Conservation (phyloP, 2,329 filamentous ascomycete species). For the Elsinoe perseae region DNA sequence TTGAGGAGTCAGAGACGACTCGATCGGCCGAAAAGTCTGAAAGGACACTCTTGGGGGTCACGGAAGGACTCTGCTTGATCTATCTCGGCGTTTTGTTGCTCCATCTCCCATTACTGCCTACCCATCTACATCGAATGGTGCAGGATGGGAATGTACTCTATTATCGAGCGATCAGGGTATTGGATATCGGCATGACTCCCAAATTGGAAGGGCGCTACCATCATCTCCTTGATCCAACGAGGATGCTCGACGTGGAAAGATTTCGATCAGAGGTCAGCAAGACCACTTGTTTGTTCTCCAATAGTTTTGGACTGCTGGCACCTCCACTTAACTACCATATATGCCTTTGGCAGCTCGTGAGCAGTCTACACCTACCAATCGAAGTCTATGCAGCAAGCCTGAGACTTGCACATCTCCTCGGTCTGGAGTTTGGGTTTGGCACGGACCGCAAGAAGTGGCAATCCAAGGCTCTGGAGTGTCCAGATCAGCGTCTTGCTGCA, state of each 20-base stretch:
- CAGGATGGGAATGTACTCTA: slow-evolving; percentile 63
- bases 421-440: slow-evolving; percentile 50
- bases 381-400: slow-evolving; percentile 57
- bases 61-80: slow-evolving; percentile 69
- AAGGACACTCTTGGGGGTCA: slow-evolving; percentile 52
- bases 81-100: slow-evolving; percentile 73
- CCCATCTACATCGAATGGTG: slow-evolving; percentile 63
- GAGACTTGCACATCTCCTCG: slow-evolving; percentile 46
- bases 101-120: slow-evolving; percentile 66
- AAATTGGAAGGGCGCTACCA: slow-evolving; percentile 57
- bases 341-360: slow-evolving; percentile 61
- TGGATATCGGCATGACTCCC: slow-evolving; percentile 59
- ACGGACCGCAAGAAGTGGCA: slow-evolving; percentile 28
- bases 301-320: slow-evolving; percentile 62
- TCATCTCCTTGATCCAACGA: slow-evolving; percentile 48
- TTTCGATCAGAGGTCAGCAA: slow-evolving; percentile 59
- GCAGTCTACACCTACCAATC: slow-evolving; percentile 65
- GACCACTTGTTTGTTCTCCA: slow-evolving; percentile 55
- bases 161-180: slow-evolving; percentile 49
- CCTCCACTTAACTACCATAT: slow-evolving; percentile 65
- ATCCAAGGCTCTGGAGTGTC: slow-evolving; percentile 51
- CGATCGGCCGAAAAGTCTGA: slow-evolving; percentile 43
- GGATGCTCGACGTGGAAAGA: slow-evolving; percentile 42
- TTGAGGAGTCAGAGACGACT: slow-evolving; percentile 40
- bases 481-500: slow-evolving; percentile 66